Base-by-base conservation (phyloP, 169 alveolate species). In the Eimeria necatrix region DNA sequence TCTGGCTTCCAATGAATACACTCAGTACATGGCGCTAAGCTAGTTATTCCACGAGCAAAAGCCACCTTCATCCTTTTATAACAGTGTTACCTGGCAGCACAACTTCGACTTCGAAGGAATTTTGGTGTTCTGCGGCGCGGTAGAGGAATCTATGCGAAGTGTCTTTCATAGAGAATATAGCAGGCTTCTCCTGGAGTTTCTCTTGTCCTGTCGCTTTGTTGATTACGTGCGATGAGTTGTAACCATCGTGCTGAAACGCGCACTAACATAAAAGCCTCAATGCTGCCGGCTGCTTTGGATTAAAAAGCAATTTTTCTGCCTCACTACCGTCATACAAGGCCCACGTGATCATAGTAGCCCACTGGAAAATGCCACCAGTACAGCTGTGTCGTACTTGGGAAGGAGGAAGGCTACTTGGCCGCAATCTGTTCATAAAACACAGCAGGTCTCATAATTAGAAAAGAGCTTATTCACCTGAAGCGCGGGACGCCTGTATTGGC, bases 71-170 rank as follows among this genome's bases (percentile, higher is more conserved):
- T 20, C 1, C n/a, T 60, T 16, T 60, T 60, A 20, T 18, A 16
- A 20, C 48, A 32, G 41, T 32, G 41, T 32, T 52, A 91, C 95
- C 95, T 24, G 90, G 78, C 6, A 91, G 89, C 18, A 78, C 71
- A 46, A 91, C 95, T 59, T 91, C 95, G 20, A 81, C 95, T 78
- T 91, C 95, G 48, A 76, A 91, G 12, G n/a, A n/a, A 60, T 91
- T 81, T 24, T 91, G 81, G 49, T 91, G 71, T 84, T 73, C 91
- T 70, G 81, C 83, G 24, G 95, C 81, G 16, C 90, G 80, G 46
- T 76, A 91, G 56, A 56, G 76, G 49, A 88, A 88, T 70, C 74
- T 22, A 16, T 60, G 91, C 16, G 91, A 56, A 32, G 78, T 76
- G 7, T 84, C 41, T 4, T 41, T 84, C 16, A 60, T 74, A 14